Evolutionary conservation across 2,329 filamentous ascomycete species (phyloP).

Genomic region (Hansfordia pulvinata): DNA sequence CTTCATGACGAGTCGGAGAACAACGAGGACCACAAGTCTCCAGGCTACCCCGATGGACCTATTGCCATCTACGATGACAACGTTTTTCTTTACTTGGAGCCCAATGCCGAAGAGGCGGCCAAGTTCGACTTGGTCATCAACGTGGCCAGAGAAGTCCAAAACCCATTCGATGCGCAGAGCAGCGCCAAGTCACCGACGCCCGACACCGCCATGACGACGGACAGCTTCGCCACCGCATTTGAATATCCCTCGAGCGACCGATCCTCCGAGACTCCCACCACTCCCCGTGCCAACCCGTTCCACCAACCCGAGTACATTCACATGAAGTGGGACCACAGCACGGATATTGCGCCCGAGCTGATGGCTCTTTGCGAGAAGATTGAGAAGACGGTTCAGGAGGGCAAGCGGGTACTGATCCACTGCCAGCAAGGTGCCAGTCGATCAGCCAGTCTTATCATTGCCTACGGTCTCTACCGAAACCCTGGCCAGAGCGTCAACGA

Average conservation of each 20-base stretch:
- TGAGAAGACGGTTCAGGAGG: constrained; percentile 55
- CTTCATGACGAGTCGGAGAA: constrained; percentile 52
- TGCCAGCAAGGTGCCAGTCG: constrained; percentile 80
- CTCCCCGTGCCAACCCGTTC: constrained; percentile 35
- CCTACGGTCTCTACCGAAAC: constrained; percentile 70
- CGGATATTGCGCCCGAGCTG: constrained; percentile 67
- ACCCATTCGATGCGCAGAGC: constrained; percentile 45
- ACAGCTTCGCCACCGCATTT: constrained; percentile 47
- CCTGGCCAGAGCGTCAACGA: constrained; percentile 68
- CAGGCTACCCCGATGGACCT: constrained; percentile 70
- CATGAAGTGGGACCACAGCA: constrained; percentile 81
- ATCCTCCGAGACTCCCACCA: constrained; percentile 35
- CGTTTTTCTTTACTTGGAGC: constrained; percentile 69
- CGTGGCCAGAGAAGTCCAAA: constrained; percentile 68
- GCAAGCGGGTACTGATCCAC: constrained; percentile 70
- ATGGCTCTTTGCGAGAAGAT: constrained; percentile 65
- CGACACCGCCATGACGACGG: constrained; percentile 42
- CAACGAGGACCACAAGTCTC: constrained; percentile 67
- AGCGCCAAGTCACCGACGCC: constrained; percentile 26
- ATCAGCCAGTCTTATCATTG: constrained; percentile 75
- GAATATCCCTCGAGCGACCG: constrained; percentile 32
- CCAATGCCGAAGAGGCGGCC: constrained; percentile 62
- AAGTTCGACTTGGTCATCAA: constrained; percentile 76
- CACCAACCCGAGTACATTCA: constrained; percentile 69
- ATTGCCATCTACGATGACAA: constrained; percentile 70